Percentiles rank a stretch among this genome's conserved stretches.
These are phyloP conservation scores for Oenanthe javanica DNA, from an alignment of 140 eudicot species.

Conservation along the genomic window DNA sequence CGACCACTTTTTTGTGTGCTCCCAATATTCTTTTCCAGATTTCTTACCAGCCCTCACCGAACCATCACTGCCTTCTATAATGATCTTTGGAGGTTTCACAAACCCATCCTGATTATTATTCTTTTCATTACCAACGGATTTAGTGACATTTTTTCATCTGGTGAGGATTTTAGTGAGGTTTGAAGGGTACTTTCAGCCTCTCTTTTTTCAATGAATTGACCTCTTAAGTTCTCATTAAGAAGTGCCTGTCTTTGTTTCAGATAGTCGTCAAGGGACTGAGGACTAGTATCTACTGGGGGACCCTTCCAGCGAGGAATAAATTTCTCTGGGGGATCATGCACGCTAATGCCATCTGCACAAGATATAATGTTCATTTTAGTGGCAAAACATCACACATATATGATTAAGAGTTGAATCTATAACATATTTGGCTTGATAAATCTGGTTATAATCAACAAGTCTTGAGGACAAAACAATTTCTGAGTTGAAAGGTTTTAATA, in stretches of 20 bases:
- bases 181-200: conserved; percentile 21
- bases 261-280: conserved; percentile 48
- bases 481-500: not conserved
- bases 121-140: not conserved
- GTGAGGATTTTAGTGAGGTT: conserved; percentile 18
- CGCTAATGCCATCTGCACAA: conserved; percentile 76
- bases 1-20: conserved; percentile 95
- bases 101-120: conserved; percentile 15
- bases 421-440: not conserved
- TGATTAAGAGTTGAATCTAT: not conserved
- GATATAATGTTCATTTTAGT: conserved; percentile 12
- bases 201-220: conserved; percentile 22
- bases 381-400: not conserved
- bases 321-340: conserved; percentile 90
- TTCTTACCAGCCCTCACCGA: conserved; percentile 69
- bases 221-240: conserved; percentile 38
- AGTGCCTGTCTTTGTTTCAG: conserved; percentile 42
- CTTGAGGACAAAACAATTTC: not conserved
- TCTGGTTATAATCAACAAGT: not conserved
- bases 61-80: conserved; percentile 90
- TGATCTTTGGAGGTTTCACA: conserved; percentile 45
- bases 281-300: conserved; percentile 56
- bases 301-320: conserved; percentile 91
- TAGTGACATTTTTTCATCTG: conserved; percentile 8
- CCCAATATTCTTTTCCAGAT: conserved; percentile 85